Evolutionary conservation across 2,329 filamentous ascomycete genomes (phyloP).

Genomic region (Pseudogymnoascus sp.): DNA sequence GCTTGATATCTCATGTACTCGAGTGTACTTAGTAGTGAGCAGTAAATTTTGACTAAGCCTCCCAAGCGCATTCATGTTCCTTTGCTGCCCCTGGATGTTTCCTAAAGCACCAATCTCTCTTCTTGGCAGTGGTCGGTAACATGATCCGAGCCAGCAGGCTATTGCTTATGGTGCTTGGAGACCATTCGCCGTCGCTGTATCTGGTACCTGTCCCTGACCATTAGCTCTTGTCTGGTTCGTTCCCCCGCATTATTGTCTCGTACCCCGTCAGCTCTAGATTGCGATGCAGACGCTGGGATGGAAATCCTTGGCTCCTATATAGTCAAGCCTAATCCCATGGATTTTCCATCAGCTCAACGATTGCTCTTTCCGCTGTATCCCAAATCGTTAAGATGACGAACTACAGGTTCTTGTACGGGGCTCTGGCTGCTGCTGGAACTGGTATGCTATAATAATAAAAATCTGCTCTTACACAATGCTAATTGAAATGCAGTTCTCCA

Average conservation of each 20-base stretch:
- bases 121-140: background rate
- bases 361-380: background rate
- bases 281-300: background rate
- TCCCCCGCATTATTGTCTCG: slow-evolving; percentile 5
- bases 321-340: background rate
- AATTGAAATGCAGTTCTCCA: background rate
- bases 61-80: background rate
- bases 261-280: background rate
- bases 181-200: background rate
- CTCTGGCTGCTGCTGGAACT: slow-evolving; percentile 1
- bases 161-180: background rate
- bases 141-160: background rate
- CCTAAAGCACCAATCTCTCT: background rate
- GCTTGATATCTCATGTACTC: too few species aligned
- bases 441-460: background rate
- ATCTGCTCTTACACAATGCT: background rate
- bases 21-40: background rate
- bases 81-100: background rate
- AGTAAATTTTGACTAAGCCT: slow-evolving; percentile 6
- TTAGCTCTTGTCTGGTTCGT: background rate
- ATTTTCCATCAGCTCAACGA: slow-evolving; percentile 1
- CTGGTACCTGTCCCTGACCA: background rate
- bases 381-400: background rate
- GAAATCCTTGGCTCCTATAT: slow-evolving; percentile 5
- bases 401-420: background rate